A percentile compares a stretch with the other conserved stretches of the same genome.
Conservation (phyloP, 2,329 filamentous ascomycete species). For the Pleomassaria siparia region DNA sequence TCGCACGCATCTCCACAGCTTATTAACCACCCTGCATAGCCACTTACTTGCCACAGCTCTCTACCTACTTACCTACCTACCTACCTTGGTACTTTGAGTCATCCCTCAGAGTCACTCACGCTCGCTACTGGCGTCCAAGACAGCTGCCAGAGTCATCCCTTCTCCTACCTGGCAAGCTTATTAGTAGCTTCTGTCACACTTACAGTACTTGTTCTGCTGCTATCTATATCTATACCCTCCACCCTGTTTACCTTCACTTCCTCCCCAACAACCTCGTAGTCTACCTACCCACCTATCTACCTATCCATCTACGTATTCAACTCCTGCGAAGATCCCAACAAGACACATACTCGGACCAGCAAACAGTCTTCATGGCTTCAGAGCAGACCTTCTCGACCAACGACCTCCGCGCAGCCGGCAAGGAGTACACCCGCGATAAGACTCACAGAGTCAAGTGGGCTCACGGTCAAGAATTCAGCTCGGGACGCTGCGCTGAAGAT, state of each 20-base stretch:
- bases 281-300: slow-evolving; percentile 13
- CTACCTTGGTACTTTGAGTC: slow-evolving; percentile 30
- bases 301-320: slow-evolving; percentile 8
- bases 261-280: slow-evolving; percentile 11
- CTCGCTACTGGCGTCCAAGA: slow-evolving; percentile 26
- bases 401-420: slow-evolving; percentile 58
- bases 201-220: too few species aligned
- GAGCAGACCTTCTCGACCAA: slow-evolving; percentile 50
- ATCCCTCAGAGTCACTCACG: slow-evolving; percentile 36
- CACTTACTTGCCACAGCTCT: slow-evolving; percentile 23
- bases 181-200: slow-evolving; percentile 28
- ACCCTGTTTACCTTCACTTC: slow-evolving; percentile 14
- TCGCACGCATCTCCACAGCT: slow-evolving; percentile 25
- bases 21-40: slow-evolving; percentile 31
- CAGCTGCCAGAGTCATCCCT: slow-evolving; percentile 34
- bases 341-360: slow-evolving; percentile 10
- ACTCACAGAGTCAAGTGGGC: slow-evolving; percentile 55
- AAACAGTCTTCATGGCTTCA: slow-evolving; percentile 44
- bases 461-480: slow-evolving; percentile 45
- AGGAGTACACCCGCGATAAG: slow-evolving; percentile 55
- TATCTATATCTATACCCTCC: slow-evolving; percentile 8
- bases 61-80: too few species aligned
- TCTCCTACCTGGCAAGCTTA: slow-evolving; percentile 22
- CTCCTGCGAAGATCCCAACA: slow-evolving; percentile 13
- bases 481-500: slow-evolving; percentile 38